A percentile compares a stretch with the other conserved stretches of the same genome.
phyloP scores from a whole-genome alignment of 257 asterid species.

The Penstemon newberryi region DNA sequence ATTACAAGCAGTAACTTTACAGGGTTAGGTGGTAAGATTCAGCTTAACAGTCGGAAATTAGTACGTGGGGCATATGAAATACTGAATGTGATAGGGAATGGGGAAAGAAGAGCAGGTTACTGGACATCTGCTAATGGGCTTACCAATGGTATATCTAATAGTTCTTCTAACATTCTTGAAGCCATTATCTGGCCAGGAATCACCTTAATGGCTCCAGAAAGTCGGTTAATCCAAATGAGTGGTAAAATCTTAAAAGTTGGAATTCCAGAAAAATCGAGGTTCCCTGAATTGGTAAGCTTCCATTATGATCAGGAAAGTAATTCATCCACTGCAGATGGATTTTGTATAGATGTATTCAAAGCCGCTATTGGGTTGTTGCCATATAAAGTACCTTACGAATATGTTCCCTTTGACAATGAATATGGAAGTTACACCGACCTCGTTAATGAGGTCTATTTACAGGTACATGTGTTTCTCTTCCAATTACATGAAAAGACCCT shows the following conservation, averaged over 20 bases:
- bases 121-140: slow-evolving; percentile 41
- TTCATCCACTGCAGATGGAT: slow-evolving; percentile 23
- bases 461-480: slow-evolving; percentile 26
- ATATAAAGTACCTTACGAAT: slow-evolving; percentile 32
- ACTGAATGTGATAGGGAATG: slow-evolving; percentile 40
- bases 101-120: slow-evolving; percentile 40
- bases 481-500: neutral
- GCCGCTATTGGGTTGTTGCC: slow-evolving; percentile 33
- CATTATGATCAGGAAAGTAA: slow-evolving; percentile 25
- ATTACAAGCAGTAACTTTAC: slow-evolving; percentile 24
- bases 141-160: slow-evolving; percentile 19
- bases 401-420: slow-evolving; percentile 25
- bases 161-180: slow-evolving; percentile 23
- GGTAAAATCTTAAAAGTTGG: slow-evolving; percentile 25
- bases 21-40: slow-evolving; percentile 36
- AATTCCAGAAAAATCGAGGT: slow-evolving; percentile 21
- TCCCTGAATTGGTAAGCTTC: slow-evolving; percentile 26
- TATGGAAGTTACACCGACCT: slow-evolving; percentile 38
- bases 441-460: slow-evolving; percentile 26
- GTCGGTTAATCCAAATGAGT: slow-evolving; percentile 6
- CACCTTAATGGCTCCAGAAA: slow-evolving; percentile 15
- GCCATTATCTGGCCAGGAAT: slow-evolving; percentile 41
- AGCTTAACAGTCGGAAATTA: slow-evolving; percentile 29
- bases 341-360: slow-evolving; percentile 37
- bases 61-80: slow-evolving; percentile 32